These are phyloP conservation scores for Trapa bicornis DNA, from an alignment of 345 rosid species.

Conservation along the genomic window DNA sequence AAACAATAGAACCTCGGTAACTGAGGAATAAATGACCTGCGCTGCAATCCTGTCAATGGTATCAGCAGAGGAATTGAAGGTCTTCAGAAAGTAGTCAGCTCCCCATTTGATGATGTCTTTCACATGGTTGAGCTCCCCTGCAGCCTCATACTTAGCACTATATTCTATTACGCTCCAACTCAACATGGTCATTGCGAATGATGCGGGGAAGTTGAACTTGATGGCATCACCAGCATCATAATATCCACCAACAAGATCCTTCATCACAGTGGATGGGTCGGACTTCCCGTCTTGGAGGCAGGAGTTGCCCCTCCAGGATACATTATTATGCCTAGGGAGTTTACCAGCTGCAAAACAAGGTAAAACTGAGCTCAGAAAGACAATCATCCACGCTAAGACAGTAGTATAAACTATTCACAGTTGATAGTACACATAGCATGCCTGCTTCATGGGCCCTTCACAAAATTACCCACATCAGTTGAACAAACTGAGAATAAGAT, in stretches of 20 bases:
- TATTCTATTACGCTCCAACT: slow-evolving; percentile 99
- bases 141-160: slow-evolving; percentile 80
- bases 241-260: slow-evolving; percentile 74
- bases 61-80: slow-evolving; percentile 72
- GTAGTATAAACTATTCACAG: no score
- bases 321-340: slow-evolving; percentile 81
- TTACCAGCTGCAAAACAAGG: slow-evolving; percentile 58
- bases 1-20: no score
- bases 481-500: no score
- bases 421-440: not conserved
- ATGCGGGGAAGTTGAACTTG: slow-evolving; percentile 80
- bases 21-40: slow-evolving; percentile 28
- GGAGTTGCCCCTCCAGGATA: slow-evolving; percentile 91
- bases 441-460: no score
- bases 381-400: no score
- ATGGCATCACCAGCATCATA: slow-evolving; percentile 99
- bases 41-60: slow-evolving; percentile 43
- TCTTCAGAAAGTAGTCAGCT: slow-evolving; percentile 81
- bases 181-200: slow-evolving; percentile 94
- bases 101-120: slow-evolving; percentile 96
- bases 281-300: slow-evolving; percentile 72
- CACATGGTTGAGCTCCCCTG: slow-evolving; percentile 80
- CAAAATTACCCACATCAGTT: no score
- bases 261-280: slow-evolving; percentile 26
- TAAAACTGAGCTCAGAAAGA: no score